phyloP scores from a whole-genome alignment of 1,284 basidiomycete genomes.

The Cryptococcus floricola region DNA sequence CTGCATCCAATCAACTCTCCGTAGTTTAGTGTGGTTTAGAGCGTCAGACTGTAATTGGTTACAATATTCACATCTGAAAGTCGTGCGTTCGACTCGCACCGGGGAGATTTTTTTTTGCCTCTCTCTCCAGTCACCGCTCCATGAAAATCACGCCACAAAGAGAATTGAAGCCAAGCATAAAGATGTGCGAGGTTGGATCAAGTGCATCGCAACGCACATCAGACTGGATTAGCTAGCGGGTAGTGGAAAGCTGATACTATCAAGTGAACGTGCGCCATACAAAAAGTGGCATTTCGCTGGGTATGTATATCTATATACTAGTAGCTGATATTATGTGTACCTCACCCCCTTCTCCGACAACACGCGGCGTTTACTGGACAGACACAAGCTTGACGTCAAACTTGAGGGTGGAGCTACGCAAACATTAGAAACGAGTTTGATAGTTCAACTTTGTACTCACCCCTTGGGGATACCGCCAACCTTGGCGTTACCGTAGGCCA shows the following conservation, averaged over 20 bases:
- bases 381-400: conserved; percentile 57
- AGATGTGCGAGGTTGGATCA: too few relatives aligned
- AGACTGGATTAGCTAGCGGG: too few relatives aligned
- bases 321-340: too few relatives aligned
- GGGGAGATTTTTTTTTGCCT: conserved; percentile 15
- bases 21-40: conserved; percentile 25
- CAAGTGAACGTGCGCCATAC: too few relatives aligned
- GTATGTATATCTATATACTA: too few relatives aligned
- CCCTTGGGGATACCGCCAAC: conserved; percentile 54
- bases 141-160: too few relatives aligned
- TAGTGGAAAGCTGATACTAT: too few relatives aligned
- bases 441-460: conserved; percentile 17
- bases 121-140: too few relatives aligned
- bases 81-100: conserved; percentile 23
- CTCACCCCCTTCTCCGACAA: background rate
- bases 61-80: conserved; percentile 16
- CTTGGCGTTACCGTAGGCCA: conserved; percentile 55
- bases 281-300: too few relatives aligned
- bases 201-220: too few relatives aligned
- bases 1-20: conserved; percentile 2
- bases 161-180: too few relatives aligned
- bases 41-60: conserved; percentile 22
- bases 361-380: conserved; percentile 44
- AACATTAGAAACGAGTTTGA: background rate
- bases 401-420: conserved; percentile 50